These are phyloP conservation scores for Fusarium liriodendri DNA, from an alignment of 2,329 filamentous ascomycete genomes.

Conservation along the genomic window DNA sequence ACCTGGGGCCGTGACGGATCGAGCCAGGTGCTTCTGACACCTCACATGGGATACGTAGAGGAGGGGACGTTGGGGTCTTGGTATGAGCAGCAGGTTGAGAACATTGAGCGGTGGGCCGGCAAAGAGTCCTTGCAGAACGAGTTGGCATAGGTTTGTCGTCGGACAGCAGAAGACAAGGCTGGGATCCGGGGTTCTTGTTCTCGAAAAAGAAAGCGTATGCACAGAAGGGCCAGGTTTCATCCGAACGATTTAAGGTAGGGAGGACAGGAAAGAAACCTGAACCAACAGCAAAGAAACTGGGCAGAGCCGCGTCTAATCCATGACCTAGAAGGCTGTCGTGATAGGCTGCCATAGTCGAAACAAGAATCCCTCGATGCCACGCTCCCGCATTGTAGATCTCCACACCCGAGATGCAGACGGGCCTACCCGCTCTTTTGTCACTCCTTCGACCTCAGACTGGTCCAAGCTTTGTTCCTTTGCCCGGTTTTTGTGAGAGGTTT, in stretches of 20 bases:
- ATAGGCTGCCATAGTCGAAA: constrained; percentile 25
- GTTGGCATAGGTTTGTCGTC: constrained; percentile 21
- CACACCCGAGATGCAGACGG: constrained; percentile 15
- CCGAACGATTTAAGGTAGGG: not conserved
- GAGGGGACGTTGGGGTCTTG: constrained; percentile 71
- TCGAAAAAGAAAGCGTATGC: constrained; percentile 10
- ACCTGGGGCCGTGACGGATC: constrained; percentile 71
- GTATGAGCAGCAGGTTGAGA: constrained; percentile 75
- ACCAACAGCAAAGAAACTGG: constrained; percentile 7
- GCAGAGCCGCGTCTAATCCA: constrained; percentile 23
- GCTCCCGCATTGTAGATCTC: constrained; percentile 13
- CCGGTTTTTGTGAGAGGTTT: not conserved
- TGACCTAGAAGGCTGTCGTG: constrained; percentile 18
- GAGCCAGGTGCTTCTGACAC: constrained; percentile 72
- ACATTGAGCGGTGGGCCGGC: constrained; percentile 64
- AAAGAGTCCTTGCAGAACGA: constrained; percentile 38
- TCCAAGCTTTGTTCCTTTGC: constrained; percentile 2
- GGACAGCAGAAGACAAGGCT: not conserved
- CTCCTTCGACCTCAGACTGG: not conserved
- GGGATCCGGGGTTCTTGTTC: constrained; percentile 13
- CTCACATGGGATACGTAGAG: constrained; percentile 81
- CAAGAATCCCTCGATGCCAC: constrained; percentile 10
- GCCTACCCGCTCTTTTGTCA: constrained; percentile 17
- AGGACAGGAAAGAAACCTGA: constrained; percentile 5
- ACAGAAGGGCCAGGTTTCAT: constrained; percentile 20